Percentiles rank a stretch among this genome's conserved stretches.
Evolutionary conservation across 1,284 basidiomycete genomes (phyloP).

Genomic region (Fomitopsis palustris): DNA sequence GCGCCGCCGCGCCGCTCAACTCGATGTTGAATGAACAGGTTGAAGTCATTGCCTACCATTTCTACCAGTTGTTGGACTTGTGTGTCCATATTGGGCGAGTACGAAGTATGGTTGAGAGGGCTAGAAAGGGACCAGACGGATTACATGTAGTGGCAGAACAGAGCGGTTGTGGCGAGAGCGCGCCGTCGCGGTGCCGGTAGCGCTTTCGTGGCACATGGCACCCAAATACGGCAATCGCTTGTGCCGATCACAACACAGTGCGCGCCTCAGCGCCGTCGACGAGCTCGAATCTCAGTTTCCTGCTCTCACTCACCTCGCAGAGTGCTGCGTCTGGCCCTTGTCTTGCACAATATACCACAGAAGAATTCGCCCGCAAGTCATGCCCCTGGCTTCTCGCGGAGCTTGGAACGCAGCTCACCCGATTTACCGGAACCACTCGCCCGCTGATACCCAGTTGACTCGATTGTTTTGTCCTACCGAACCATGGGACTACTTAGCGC

Average conservation of each 20-base stretch:
- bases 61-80: constrained; percentile 36
- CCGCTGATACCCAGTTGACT: too few relatives aligned
- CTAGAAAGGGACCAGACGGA: neutral
- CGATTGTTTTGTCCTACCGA: too few relatives aligned
- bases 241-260: neutral
- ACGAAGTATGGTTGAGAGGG: neutral
- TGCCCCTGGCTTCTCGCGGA: too few relatives aligned
- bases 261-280: neutral
- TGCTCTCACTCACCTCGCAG: neutral
- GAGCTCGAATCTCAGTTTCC: neutral
- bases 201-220: neutral
- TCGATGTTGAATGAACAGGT: neutral
- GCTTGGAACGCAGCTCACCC: too few relatives aligned
- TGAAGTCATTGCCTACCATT: constrained; percentile 26
- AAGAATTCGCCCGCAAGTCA: too few relatives aligned
- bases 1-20: neutral
- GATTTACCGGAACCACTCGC: too few relatives aligned
- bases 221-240: neutral
- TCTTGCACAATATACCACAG: too few relatives aligned
- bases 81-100: constrained; percentile 25
- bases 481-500: too few relatives aligned
- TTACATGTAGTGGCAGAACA: neutral
- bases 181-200: neutral
- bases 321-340: too few relatives aligned
- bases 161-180: neutral